Evolutionary conservation across 192 early-diverging fungal genomes (phyloP), one percentile per base, ranked within the genome.

Genomic region (Backusella circina): DNA sequence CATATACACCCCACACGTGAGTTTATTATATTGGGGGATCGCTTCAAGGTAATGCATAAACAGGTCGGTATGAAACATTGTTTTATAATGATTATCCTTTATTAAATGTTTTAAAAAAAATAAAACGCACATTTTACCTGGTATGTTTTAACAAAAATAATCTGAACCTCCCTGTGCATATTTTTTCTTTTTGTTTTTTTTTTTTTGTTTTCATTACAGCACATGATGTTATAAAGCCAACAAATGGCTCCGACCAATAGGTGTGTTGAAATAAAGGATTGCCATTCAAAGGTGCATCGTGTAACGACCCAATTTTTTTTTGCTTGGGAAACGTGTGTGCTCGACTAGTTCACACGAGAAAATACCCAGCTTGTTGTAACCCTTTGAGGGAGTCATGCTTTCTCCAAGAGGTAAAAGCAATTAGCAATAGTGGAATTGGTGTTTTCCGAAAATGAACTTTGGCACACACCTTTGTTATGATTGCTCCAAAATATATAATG

Each of bases 11-110:
- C n/a, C 54, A 28, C 54, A 61, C 54, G 54, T 61, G 54, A 61
- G 54, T 61, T 61, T 61, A 61, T 61, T 28, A 26, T 61, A 61
- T 61, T 61, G 54, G 54, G 54, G 54, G 44, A 47, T 47, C 44
- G 44, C 44, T 18, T 18, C 44, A 15, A 47, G n/a, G 44, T 3
- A 3, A 10, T 26, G 54, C 23, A 57, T 57, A 57, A 28, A 18
- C 1, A 9, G 23, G 54, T 28, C 3, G 26, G 21, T 13, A 10
- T 61, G 54, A 61, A 61, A 61, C 54, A 26, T 61, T 8, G 23
- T 26, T 61, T 54, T 54, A 8, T 10, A 23, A 54, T 8, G n/a
- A 54, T 54, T 23, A 54, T 41, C 15, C 39, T 41, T 41, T 15
- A 4, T 41, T 41, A 41, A 3, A 41, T 41, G 44, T 47, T 47